phyloP scores from a whole-genome alignment of 345 rosid genomes.

The Salix purpurea region DNA sequence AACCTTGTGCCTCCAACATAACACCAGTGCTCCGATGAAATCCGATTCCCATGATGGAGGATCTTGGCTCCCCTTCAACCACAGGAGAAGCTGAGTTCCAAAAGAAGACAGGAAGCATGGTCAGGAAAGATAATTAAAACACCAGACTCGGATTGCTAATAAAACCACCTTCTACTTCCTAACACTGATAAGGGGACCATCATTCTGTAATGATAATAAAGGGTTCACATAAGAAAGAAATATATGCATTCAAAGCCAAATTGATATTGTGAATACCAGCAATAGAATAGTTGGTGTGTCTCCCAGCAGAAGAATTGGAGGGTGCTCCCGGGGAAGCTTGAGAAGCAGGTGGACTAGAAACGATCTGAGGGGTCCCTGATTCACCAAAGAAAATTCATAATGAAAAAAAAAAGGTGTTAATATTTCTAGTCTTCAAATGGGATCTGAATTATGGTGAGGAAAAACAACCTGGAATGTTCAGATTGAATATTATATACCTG shows the following conservation, averaged over 20 bases:
- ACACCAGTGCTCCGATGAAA: constrained; percentile 27
- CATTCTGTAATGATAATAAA: too few species aligned
- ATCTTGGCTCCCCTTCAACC: constrained; percentile 41
- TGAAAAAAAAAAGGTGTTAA: background rate
- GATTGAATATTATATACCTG: constrained; percentile 30
- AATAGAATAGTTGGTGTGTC: constrained; percentile 34
- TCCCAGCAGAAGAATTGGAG: constrained; percentile 17
- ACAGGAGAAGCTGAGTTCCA: constrained; percentile 41
- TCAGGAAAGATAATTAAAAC: background rate
- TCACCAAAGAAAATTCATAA: constrained; percentile 1
- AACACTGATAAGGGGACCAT: too few species aligned
- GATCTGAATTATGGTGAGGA: too few species aligned
- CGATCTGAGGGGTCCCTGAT: constrained; percentile 26
- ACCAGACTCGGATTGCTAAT: background rate
- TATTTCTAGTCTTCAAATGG: too few species aligned
- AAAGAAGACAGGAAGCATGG: background rate
- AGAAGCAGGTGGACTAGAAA: constrained; percentile 34
- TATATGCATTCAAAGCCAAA: background rate
- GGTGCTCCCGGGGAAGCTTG: constrained; percentile 31
- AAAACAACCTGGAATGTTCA: too few species aligned
- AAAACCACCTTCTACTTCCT: background rate
- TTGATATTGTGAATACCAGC: constrained; percentile 17
- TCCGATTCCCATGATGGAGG: constrained; percentile 39
- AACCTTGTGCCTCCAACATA: constrained; percentile 25
- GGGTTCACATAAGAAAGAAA: too few species aligned